These are phyloP conservation scores for Spinacia oleracea DNA, from an alignment of 179 eudicot species.

Conservation along the genomic window DNA sequence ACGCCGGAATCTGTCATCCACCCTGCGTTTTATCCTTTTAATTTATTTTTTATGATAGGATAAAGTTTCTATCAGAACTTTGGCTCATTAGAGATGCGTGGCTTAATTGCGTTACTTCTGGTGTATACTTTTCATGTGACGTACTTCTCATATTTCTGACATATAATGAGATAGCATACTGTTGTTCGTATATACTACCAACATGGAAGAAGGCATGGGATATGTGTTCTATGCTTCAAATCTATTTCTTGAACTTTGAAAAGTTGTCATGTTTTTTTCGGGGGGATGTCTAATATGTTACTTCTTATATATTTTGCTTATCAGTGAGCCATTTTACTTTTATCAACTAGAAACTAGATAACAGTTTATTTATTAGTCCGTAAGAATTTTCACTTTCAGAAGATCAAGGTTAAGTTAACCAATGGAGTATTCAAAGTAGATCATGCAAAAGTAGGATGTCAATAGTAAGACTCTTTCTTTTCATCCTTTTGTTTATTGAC, in stretches of 20 bases:
- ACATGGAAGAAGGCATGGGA: conserved; percentile 2
- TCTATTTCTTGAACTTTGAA: too few relatives aligned
- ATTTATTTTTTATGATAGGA: not conserved
- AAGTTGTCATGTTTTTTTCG: too few relatives aligned
- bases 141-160: not conserved
- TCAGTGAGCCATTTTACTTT: not conserved
- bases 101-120: not conserved
- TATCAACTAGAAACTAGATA: not conserved
- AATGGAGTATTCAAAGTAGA: too few relatives aligned
- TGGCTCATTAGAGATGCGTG: not conserved
- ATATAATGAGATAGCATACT: not conserved
- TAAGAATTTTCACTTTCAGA: too few relatives aligned
- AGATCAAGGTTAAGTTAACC: too few relatives aligned
- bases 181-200: not conserved
- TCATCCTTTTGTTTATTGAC: too few relatives aligned
- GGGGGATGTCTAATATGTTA: not conserved
- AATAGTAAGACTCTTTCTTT: too few relatives aligned
- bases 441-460: too few relatives aligned
- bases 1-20: not conserved
- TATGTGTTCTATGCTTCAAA: not conserved
- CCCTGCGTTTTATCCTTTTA: not conserved
- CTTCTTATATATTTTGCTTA: not conserved
- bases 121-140: not conserved
- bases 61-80: not conserved
- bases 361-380: not conserved